Evolutionary conservation across 2,329 filamentous ascomycete genomes (phyloP).

Genomic region (Fusarium denticulatum): DNA sequence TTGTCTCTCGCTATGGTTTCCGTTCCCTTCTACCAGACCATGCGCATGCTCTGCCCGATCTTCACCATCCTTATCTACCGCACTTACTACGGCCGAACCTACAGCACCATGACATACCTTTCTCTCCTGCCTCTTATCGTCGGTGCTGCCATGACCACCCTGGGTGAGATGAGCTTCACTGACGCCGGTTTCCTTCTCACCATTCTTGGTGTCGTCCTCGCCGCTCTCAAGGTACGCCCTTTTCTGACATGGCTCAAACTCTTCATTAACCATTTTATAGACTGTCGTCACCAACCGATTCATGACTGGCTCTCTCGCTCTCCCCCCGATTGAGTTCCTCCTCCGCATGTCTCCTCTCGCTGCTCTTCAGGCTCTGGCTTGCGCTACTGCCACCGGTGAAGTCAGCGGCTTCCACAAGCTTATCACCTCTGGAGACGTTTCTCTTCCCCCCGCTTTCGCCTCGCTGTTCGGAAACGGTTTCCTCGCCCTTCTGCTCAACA

Average conservation of each 20-base stretch:
- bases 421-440: constrained; percentile 49
- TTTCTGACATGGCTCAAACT: background rate
- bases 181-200: constrained; percentile 65
- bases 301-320: constrained; percentile 68
- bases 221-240: constrained; percentile 61
- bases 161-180: constrained; percentile 72
- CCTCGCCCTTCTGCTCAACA: constrained; percentile 65
- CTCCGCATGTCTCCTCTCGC: constrained; percentile 71
- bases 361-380: constrained; percentile 63
- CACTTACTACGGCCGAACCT: constrained; percentile 63
- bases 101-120: constrained; percentile 65
- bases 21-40: constrained; percentile 73
- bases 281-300: constrained; percentile 72
- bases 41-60: constrained; percentile 69
- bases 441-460: constrained; percentile 51
- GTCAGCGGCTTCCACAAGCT: constrained; percentile 53
- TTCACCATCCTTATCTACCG: constrained; percentile 71
- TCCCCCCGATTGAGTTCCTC: constrained; percentile 69
- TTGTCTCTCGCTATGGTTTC: constrained; percentile 70
- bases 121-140: constrained; percentile 69
- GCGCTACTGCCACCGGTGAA: constrained; percentile 64
- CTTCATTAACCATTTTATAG: constrained; percentile 43
- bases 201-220: constrained; percentile 63
- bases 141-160: constrained; percentile 68
- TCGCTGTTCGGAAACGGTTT: constrained; percentile 62